These are phyloP conservation scores for Dicorynia guianensis DNA, from an alignment of 306 rosid species.

Conservation along the genomic window DNA sequence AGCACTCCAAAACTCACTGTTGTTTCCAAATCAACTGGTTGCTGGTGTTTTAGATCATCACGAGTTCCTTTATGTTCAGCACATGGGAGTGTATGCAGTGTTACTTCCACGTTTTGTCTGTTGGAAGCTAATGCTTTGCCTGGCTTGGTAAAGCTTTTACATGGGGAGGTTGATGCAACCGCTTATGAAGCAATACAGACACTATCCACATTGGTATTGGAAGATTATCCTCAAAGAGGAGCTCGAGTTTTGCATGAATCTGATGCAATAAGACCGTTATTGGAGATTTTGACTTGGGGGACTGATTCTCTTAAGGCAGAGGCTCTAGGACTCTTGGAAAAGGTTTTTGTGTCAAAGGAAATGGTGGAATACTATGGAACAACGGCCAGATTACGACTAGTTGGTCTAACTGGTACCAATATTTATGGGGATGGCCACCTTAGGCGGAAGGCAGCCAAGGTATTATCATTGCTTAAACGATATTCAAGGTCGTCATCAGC, in stretches of 20 bases:
- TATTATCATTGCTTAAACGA: conserved; percentile 68
- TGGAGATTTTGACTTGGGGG: conserved; percentile 80
- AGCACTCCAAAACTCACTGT: conserved; percentile 67
- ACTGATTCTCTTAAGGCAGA: conserved; percentile 67
- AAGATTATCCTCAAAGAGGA: conserved; percentile 68
- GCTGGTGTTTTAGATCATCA: conserved; percentile 60
- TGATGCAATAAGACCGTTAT: conserved; percentile 58
- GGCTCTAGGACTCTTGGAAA: conserved; percentile 71
- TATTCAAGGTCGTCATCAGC: conserved; percentile 73
- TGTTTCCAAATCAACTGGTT: conserved; percentile 49
- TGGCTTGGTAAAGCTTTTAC: conserved; percentile 60
- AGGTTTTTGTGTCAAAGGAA: conserved; percentile 71
- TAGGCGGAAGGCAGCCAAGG: conserved; percentile 68
- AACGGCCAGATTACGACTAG: conserved; percentile 56
- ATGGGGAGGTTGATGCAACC: conserved; percentile 72
- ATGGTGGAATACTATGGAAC: conserved; percentile 71
- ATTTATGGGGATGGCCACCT: conserved; percentile 58
- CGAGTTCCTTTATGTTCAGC: conserved; percentile 58
- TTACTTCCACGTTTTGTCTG: conserved; percentile 65
- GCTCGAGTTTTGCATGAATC: conserved; percentile 65
- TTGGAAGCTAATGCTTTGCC: conserved; percentile 76
- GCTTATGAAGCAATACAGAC: conserved; percentile 79
- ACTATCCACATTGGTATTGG: conserved; percentile 77
- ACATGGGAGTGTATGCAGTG: conserved; percentile 70
- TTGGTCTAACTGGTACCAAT: conserved; percentile 57